Percentiles rank a stretch among this genome's conserved stretches.
These are phyloP conservation scores for Ascochyta lentis DNA, from an alignment of 2,329 filamentous ascomycete genomes.

Conservation along the genomic window DNA sequence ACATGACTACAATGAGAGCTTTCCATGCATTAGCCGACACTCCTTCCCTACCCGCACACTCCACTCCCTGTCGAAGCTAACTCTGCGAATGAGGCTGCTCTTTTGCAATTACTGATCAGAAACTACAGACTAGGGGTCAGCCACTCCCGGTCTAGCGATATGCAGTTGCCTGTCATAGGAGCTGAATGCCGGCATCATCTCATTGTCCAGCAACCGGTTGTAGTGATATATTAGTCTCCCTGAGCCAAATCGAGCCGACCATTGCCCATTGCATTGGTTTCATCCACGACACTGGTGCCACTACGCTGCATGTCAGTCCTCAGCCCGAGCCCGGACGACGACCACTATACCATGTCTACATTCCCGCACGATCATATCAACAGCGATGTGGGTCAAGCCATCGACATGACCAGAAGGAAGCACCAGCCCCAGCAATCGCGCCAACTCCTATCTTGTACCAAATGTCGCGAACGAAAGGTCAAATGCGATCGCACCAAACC, in stretches of 20 bases:
- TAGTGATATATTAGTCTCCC: slow-evolving; percentile 6
- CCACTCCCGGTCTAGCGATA: slow-evolving; percentile 13
- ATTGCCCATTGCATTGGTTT: slow-evolving; percentile 24
- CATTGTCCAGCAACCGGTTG: background rate
- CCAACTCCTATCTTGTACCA: slow-evolving; percentile 57
- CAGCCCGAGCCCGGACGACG: slow-evolving; percentile 15
- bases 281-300: slow-evolving; percentile 14
- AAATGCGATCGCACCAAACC: slow-evolving; percentile 60
- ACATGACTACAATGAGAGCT: slow-evolving; percentile 28
- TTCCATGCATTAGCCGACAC: slow-evolving; percentile 25
- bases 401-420: slow-evolving; percentile 37
- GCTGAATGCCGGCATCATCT: background rate
- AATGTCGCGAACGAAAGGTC: slow-evolving; percentile 58
- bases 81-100: slow-evolving; percentile 38
- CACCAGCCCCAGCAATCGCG: slow-evolving; percentile 51
- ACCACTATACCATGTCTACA: slow-evolving; percentile 18
- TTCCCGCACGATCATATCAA: slow-evolving; percentile 25
- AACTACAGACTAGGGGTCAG: slow-evolving; percentile 6
- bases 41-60: slow-evolving; percentile 24
- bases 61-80: slow-evolving; percentile 22
- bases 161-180: slow-evolving; percentile 9
- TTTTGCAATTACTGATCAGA: slow-evolving; percentile 26
- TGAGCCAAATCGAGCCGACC: background rate
- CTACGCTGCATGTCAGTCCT: slow-evolving; percentile 20
- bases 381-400: slow-evolving; percentile 17